Conservation (phyloP, 2,329 filamentous ascomycete species). For the Amauroascus verrucosus region DNA sequence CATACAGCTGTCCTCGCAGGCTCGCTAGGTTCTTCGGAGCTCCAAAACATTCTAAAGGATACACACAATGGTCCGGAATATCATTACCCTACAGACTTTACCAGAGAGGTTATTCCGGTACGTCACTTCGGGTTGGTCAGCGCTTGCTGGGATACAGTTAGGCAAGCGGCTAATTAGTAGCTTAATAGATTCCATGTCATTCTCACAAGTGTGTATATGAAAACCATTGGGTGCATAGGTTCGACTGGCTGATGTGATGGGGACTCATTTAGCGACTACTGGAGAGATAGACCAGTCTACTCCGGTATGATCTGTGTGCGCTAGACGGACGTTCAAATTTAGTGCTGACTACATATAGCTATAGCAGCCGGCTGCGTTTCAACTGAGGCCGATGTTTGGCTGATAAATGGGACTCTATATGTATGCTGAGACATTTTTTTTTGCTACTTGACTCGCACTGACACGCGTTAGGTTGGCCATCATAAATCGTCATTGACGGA, state of each 20-base stretch:
- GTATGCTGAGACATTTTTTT: slow-evolving; percentile 27
- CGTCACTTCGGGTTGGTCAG: slow-evolving; percentile 18
- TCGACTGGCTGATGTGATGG: background rate
- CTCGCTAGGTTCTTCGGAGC: slow-evolving; percentile 19
- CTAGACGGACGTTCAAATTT: slow-evolving; percentile 7
- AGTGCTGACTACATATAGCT: slow-evolving; percentile 28
- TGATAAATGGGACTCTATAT: slow-evolving; percentile 46
- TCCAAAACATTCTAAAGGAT: slow-evolving; percentile 48
- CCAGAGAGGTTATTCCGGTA: slow-evolving; percentile 49
- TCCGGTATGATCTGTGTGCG: slow-evolving; percentile 24
- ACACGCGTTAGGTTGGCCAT: slow-evolving; percentile 43
- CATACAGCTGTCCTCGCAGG: background rate
- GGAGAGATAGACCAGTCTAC: slow-evolving; percentile 38
- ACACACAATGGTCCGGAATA: slow-evolving; percentile 45
- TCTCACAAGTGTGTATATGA: slow-evolving; percentile 39
- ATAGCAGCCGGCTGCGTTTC: slow-evolving; percentile 48
- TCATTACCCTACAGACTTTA: slow-evolving; percentile 52
- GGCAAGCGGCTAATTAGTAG: slow-evolving; percentile 1
- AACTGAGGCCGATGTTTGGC: slow-evolving; percentile 53
- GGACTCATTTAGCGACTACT: slow-evolving; percentile 50
- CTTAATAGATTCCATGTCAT: slow-evolving; percentile 32
- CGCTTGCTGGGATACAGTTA: background rate
- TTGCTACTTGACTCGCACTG: background rate
- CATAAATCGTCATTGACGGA: slow-evolving; percentile 43
- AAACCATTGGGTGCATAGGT: slow-evolving; percentile 36